Conservation (phyloP, 345 rosid genomes). For the Brassica rapa region DNA sequence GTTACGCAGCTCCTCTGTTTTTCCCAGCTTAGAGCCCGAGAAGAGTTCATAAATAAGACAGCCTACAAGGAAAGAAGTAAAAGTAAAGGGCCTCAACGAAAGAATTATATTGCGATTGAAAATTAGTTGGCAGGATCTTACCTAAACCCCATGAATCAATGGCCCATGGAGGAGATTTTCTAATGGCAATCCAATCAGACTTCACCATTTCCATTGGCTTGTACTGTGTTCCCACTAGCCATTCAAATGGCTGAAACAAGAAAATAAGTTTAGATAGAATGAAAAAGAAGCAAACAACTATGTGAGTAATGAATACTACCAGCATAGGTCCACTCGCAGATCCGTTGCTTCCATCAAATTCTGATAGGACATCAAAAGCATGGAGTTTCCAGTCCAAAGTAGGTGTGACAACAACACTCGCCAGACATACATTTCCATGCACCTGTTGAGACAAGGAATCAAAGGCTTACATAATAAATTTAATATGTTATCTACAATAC, state of each 20-base stretch:
- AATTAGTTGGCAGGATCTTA: constrained; percentile 38
- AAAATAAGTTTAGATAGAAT: constrained; percentile 16
- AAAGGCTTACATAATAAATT: neutral
- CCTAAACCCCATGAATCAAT: constrained; percentile 99
- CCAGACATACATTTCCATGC: constrained; percentile 92
- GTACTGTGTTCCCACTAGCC: constrained; percentile 94
- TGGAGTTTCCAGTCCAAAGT: constrained; percentile 99
- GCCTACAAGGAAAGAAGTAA: constrained; percentile 43
- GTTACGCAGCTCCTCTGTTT: constrained; percentile 95
- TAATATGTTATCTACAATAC: neutral
- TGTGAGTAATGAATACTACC: constrained; percentile 51
- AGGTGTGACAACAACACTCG: constrained; percentile 92
- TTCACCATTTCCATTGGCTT: constrained; percentile 87
- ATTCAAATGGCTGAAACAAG: constrained; percentile 75
- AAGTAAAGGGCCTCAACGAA: no score
- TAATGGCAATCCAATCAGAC: constrained; percentile 86
- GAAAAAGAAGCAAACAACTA: constrained; percentile 9
- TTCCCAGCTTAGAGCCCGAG: constrained; percentile 76
- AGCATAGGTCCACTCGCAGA: constrained; percentile 91
- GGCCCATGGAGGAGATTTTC: constrained; percentile 97
- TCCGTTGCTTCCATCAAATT: constrained; percentile 86
- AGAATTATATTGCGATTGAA: neutral
- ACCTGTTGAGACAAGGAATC: constrained; percentile 52
- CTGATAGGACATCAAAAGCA: constrained; percentile 94
- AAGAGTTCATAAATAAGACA: constrained; percentile 95